A percentile compares a stretch with the other conserved stretches of the same genome.
phyloP scores from a whole-genome alignment of 352 stramenopile species.

The Pythium volutum region DNA sequence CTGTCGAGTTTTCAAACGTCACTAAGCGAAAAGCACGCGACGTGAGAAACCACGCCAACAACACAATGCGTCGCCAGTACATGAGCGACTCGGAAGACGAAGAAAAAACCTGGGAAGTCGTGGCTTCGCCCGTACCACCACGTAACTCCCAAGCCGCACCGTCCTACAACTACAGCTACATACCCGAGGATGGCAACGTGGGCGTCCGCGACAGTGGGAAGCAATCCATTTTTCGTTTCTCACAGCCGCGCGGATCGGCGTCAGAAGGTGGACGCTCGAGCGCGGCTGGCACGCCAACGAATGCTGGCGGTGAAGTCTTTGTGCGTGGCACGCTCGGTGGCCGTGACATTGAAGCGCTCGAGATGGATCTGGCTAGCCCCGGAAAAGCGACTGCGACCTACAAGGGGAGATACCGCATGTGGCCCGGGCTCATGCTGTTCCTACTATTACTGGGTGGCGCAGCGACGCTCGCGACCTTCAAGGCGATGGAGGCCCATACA shows the following conservation, averaged over 20 bases:
- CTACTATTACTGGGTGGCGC: slow-evolving; percentile 15
- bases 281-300: slow-evolving; percentile 3
- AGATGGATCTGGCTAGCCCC: slow-evolving; percentile 2
- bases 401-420: slow-evolving; percentile 43
- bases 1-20: too few relatives aligned
- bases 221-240: neutral
- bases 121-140: slow-evolving; percentile 1
- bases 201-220: slow-evolving; percentile 6
- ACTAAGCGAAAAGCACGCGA: too few relatives aligned
- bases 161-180: slow-evolving; percentile 23
- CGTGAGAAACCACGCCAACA: neutral
- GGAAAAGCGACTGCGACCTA: slow-evolving; percentile 30
- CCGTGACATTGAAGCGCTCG: slow-evolving; percentile 46
- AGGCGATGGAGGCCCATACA: slow-evolving; percentile 20
- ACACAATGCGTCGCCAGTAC: slow-evolving; percentile 9
- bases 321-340: slow-evolving; percentile 42
- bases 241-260: slow-evolving; percentile 11
- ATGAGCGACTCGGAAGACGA: slow-evolving; percentile 12
- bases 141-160: slow-evolving; percentile 1
- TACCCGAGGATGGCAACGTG: slow-evolving; percentile 3
- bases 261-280: neutral
- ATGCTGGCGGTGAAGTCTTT: slow-evolving; percentile 27
- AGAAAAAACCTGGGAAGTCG: slow-evolving; percentile 13
- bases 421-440: slow-evolving; percentile 30
- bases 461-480: slow-evolving; percentile 24